Conservation (phyloP, 495 filamentous ascomycete genomes). For the Delitschia confertaspora region DNA sequence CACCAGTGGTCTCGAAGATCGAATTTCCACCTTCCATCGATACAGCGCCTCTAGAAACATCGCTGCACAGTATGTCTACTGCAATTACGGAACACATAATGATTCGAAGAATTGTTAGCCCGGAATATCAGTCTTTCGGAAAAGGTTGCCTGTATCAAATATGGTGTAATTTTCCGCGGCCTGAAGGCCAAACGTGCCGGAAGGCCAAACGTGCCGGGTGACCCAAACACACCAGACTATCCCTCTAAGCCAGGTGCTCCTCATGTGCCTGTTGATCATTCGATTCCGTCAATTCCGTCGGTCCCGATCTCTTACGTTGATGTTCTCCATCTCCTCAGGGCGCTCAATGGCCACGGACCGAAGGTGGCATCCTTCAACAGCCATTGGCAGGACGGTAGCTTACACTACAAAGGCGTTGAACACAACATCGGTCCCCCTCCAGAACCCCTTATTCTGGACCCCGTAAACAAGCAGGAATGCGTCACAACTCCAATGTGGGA, state of each 20-base stretch:
- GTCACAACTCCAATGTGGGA: conserved; percentile 87
- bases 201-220: conserved; percentile 76
- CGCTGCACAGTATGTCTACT: conserved; percentile 72
- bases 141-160: conserved; percentile 81
- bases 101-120: conserved; percentile 78
- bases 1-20: conserved; percentile 59
- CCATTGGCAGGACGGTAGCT: conserved; percentile 62
- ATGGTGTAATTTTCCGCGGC: conserved; percentile 79
- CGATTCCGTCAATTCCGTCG: conserved; percentile 80
- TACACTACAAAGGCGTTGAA: conserved; percentile 73
- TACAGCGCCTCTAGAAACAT: conserved; percentile 90
- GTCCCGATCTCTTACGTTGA: conserved; percentile 85
- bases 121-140: conserved; percentile 68
- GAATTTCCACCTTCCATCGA: conserved; percentile 90
- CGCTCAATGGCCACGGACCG: conserved; percentile 81
- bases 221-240: conserved; percentile 85
- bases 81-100: conserved; percentile 76
- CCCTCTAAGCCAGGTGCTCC: conserved; percentile 84
- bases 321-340: conserved; percentile 73
- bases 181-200: conserved; percentile 89
- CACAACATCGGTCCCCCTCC: conserved; percentile 91
- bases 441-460: conserved; percentile 62
- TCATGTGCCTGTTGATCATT: conserved; percentile 57
- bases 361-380: conserved; percentile 67
- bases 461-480: conserved; percentile 84